These are phyloP conservation scores for Pezicula radicicola DNA, from an alignment of 2,329 filamentous ascomycete genomes.

Conservation along the genomic window DNA sequence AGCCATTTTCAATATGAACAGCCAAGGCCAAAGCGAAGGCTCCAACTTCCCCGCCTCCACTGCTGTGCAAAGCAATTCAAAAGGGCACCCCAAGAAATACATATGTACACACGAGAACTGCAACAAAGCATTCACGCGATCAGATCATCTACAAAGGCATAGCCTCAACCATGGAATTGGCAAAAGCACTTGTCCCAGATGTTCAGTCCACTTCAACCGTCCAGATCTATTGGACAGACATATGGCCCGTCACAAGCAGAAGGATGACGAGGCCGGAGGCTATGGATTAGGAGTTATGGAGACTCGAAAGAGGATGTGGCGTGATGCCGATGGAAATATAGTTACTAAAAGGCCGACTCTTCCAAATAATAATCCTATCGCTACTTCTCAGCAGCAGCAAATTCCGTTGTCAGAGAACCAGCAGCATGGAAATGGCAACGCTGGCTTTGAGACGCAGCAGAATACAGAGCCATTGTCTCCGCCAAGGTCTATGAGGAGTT, in stretches of 20 bases:
- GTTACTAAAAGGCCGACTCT: constrained; percentile 39
- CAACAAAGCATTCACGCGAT: constrained; percentile 50
- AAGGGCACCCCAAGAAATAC: constrained; percentile 20
- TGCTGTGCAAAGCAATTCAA: neutral
- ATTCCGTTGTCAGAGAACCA: neutral
- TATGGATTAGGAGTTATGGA: constrained; percentile 47
- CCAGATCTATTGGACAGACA: constrained; percentile 60
- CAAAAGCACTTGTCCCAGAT: constrained; percentile 54
- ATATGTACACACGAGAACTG: constrained; percentile 44
- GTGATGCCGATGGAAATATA: constrained; percentile 48
- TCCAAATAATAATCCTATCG: constrained; percentile 1
- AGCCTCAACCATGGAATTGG: constrained; percentile 52
- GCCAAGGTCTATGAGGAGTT: constrained; percentile 7
- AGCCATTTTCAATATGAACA: neutral
- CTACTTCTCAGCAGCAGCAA: constrained; percentile 3
- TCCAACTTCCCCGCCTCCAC: neutral
- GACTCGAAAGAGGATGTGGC: constrained; percentile 54
- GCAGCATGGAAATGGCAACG: neutral
- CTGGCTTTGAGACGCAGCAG: neutral
- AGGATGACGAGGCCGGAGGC: constrained; percentile 52
- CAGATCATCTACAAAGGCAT: constrained; percentile 57
- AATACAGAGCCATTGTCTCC: constrained; percentile 3
- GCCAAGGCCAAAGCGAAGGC: neutral
- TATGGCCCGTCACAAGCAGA: constrained; percentile 49
- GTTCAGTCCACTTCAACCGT: constrained; percentile 58